phyloP scores from a whole-genome alignment of 805 yeast genomes.

The Yamadazyma sp. region DNA sequence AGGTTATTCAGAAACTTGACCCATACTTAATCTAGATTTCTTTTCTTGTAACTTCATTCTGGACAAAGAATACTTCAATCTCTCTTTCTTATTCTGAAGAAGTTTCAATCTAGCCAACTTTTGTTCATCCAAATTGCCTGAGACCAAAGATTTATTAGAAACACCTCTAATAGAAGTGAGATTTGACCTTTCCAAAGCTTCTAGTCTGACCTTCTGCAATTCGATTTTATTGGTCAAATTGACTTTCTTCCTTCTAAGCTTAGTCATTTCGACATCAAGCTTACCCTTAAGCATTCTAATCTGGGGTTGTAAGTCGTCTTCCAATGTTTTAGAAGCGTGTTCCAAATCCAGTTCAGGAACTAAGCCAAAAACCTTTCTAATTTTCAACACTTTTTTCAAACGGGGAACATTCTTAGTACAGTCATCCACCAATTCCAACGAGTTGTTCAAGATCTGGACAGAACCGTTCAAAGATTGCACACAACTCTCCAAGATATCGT shows the following conservation, averaged over 20 bases:
- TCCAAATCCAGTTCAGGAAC: conserved; percentile 48
- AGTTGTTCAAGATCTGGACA: conserved; percentile 27
- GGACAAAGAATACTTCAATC: conserved; percentile 40
- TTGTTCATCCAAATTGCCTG: conserved; percentile 22
- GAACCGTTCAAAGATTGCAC: conserved; percentile 32
- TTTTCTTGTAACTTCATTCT: conserved; percentile 18
- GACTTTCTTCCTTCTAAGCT: conserved; percentile 29
- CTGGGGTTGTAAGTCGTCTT: conserved; percentile 41
- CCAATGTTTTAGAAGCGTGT: conserved; percentile 36
- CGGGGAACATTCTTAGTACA: conserved; percentile 40
- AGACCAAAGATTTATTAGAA: conserved; percentile 7
- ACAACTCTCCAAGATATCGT: conserved; percentile 20
- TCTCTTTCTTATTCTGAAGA: conserved; percentile 41
- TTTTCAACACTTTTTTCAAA: conserved; percentile 37
- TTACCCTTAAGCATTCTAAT: conserved; percentile 26
- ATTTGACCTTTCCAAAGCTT: conserved; percentile 11
- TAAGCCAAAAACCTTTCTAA: conserved; percentile 47
- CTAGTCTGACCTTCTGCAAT: conserved; percentile 39
- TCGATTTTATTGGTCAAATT: conserved; percentile 35
- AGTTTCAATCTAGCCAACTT: conserved; percentile 38
- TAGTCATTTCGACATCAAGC: conserved; percentile 30
- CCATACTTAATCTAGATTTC: conserved; percentile 13
- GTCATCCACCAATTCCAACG: conserved; percentile 30
- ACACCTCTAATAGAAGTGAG: conserved; percentile 13
- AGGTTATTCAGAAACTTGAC: background rate